Evolutionary conservation across 1,139 yeast species (phyloP).

Genomic region (Yamadazyma oceani): DNA sequence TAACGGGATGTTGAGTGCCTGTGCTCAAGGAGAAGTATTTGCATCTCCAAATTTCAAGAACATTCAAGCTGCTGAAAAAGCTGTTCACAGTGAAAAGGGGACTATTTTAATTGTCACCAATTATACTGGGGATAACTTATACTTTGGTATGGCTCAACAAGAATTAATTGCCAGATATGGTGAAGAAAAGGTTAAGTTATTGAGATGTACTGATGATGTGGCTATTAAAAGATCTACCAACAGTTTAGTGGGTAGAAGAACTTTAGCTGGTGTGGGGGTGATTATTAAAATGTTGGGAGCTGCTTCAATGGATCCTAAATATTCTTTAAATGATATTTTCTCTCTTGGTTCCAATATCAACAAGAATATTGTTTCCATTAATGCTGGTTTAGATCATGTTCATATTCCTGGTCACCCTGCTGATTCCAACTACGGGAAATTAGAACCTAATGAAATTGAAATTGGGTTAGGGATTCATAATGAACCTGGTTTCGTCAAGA

Average conservation of each 20-base stretch:
- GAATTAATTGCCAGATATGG: constrained; percentile 28
- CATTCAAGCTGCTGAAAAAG: constrained; percentile 36
- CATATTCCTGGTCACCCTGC: constrained; percentile 48
- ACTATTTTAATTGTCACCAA: constrained; percentile 25
- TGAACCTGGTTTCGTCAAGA: constrained; percentile 49
- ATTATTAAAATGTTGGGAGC: constrained; percentile 49
- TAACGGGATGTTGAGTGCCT: constrained; percentile 44
- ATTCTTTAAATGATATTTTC: constrained; percentile 32
- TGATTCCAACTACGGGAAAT: constrained; percentile 28
- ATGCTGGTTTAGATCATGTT: constrained; percentile 53
- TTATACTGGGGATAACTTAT: constrained; percentile 35
- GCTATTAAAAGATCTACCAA: constrained; percentile 46
- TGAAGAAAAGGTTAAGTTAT: constrained; percentile 19
- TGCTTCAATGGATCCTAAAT: constrained; percentile 35
- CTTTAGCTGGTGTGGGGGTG: constrained; percentile 47
- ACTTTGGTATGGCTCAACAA: constrained; percentile 36
- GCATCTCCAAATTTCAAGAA: constrained; percentile 46
- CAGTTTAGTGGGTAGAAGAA: constrained; percentile 50
- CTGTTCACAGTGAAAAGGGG: constrained; percentile 24
- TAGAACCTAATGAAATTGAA: constrained; percentile 40
- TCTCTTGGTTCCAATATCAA: constrained; percentile 37
- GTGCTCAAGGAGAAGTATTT: constrained; percentile 48
- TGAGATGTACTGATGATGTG: constrained; percentile 44
- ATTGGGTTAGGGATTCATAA: constrained; percentile 56
- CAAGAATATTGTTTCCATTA: constrained; percentile 43